Evolutionary conservation across 2,329 filamentous ascomycete species (phyloP).

Genomic region (Orbilia ellipsospora): DNA sequence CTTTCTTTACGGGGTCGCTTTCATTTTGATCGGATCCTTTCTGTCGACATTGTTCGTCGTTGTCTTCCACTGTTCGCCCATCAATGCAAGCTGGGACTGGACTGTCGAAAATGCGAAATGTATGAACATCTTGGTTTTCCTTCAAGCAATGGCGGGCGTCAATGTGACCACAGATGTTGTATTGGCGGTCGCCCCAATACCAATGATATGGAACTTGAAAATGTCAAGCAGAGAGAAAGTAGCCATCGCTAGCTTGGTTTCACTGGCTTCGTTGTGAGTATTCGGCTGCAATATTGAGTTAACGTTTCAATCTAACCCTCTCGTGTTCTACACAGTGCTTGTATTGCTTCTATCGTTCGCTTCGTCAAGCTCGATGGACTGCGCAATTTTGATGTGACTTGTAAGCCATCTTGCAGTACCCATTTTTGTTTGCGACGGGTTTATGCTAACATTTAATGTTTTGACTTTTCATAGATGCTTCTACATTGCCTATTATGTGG

Average conservation of each 20-base stretch:
- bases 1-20: constrained; percentile 39
- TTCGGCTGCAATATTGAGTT: background rate
- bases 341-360: constrained; percentile 47
- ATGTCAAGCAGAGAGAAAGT: constrained; percentile 49
- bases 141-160: constrained; percentile 45
- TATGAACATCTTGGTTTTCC: constrained; percentile 38
- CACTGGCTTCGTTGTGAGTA: constrained; percentile 45
- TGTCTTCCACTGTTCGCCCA: constrained; percentile 47
- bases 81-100: constrained; percentile 51
- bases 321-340: constrained; percentile 13
- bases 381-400: constrained; percentile 47
- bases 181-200: constrained; percentile 42
- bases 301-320: background rate
- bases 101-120: constrained; percentile 42
- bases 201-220: constrained; percentile 53
- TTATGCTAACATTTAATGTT: background rate
- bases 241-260: constrained; percentile 41
- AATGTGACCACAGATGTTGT: constrained; percentile 50
- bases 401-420: constrained; percentile 7
- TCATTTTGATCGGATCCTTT: constrained; percentile 36
- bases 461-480: constrained; percentile 23
- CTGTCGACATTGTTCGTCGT: constrained; percentile 46
- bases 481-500: constrained; percentile 43
- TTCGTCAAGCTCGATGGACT: constrained; percentile 40
- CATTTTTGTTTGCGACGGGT: background rate